Conservation (phyloP, 1,139 yeast genomes). For the Fermentozyma sake region DNA sequence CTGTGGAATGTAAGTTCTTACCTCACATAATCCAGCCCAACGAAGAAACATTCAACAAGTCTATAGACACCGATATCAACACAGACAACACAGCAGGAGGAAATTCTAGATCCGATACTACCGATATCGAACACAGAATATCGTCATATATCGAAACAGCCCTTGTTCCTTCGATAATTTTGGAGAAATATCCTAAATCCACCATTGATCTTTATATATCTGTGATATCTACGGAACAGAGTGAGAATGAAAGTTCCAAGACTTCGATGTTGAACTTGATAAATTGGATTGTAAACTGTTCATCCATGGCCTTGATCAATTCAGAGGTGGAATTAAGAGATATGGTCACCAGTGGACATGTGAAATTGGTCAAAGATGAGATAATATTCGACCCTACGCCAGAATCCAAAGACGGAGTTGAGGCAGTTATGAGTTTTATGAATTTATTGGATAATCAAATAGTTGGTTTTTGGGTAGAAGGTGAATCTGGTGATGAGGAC, state of each 20-base stretch:
- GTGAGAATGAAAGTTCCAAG: conserved; percentile 24
- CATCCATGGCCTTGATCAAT: conserved; percentile 74
- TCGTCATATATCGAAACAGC: conserved; percentile 57
- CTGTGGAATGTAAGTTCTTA: conserved; percentile 61
- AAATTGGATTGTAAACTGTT: conserved; percentile 50
- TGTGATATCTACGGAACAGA: conserved; percentile 43
- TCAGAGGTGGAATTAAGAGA: conserved; percentile 79
- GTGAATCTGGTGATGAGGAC: conserved; percentile 25
- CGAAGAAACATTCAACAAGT: conserved; percentile 20
- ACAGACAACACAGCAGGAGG: conserved; percentile 16
- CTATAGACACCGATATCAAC: conserved; percentile 13
- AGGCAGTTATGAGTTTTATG: conserved; percentile 49
- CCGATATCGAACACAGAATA: conserved; percentile 48
- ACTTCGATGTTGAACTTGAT: conserved; percentile 35
- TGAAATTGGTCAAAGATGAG: conserved; percentile 16
- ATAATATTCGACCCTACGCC: conserved; percentile 17
- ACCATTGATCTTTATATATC: conserved; percentile 78
- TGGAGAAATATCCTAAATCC: conserved; percentile 83
- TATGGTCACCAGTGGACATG: conserved; percentile 69
- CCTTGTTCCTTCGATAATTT: conserved; percentile 55
- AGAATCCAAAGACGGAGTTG: conserved; percentile 19
- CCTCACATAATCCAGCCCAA: conserved; percentile 46
- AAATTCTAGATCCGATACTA: conserved; percentile 34
- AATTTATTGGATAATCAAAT: conserved; percentile 50
- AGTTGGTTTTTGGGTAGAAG: conserved; percentile 55